Conservation (phyloP, 2,329 filamentous ascomycete species). For the Aspergillus pseudonomiae region DNA sequence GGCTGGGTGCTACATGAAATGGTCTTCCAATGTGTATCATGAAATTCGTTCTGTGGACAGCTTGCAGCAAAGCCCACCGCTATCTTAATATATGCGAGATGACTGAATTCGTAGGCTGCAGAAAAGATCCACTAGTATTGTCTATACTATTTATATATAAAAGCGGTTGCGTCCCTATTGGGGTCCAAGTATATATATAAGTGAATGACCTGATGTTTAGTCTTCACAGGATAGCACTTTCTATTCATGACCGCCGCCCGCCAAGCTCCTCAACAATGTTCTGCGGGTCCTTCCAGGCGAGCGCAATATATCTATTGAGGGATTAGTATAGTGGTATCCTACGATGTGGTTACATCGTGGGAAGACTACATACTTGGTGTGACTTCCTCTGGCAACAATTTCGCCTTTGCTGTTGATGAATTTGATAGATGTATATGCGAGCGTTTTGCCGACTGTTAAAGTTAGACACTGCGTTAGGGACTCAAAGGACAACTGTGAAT, state of each 20-base stretch:
- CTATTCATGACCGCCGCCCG: conserved; percentile 11
- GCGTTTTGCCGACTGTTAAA: conserved; percentile 62
- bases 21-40: neutral
- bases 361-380: conserved; percentile 60
- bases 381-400: conserved; percentile 65
- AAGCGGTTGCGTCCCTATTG: neutral
- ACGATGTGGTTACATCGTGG: neutral
- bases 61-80: conserved; percentile 7
- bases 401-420: conserved; percentile 64
- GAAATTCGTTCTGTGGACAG: conserved; percentile 9
- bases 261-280: conserved; percentile 63
- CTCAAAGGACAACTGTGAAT: too few species aligned
- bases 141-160: neutral
- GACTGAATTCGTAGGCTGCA: neutral
- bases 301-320: conserved; percentile 55
- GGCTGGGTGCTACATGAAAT: neutral
- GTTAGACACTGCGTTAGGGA: conserved; percentile 9
- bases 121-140: neutral
- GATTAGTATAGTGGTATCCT: neutral
- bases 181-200: neutral
- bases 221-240: neutral
- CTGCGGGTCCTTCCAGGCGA: conserved; percentile 64
- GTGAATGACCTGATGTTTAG: neutral
- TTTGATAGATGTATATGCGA: conserved; percentile 65
- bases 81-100: neutral